Conservation (phyloP, 805 yeast genomes). For the Kodamaea restingae region DNA sequence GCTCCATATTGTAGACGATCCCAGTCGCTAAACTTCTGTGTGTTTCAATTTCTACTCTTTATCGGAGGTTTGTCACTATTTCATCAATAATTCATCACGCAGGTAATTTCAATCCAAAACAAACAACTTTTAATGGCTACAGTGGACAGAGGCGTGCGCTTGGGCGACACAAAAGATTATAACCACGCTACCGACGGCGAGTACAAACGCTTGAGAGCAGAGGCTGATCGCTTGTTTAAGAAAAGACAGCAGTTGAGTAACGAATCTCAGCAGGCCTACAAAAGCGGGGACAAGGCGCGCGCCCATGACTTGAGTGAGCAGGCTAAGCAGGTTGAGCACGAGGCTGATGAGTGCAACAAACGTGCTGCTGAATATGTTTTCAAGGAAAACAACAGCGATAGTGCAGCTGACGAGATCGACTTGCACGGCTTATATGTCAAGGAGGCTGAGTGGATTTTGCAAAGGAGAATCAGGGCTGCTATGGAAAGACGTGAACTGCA, state of each 20-base stretch:
- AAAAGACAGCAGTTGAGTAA: conserved; percentile 52
- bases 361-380: conserved; percentile 91
- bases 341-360: conserved; percentile 67
- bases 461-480: conserved; percentile 67
- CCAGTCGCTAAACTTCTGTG: too few relatives aligned
- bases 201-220: conserved; percentile 57
- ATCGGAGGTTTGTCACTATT: neutral
- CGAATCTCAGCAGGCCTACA: conserved; percentile 74
- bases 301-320: conserved; percentile 73
- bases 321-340: conserved; percentile 53
- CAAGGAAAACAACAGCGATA: conserved; percentile 80
- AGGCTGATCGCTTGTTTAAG: conserved; percentile 65
- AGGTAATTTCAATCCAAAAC: too few relatives aligned
- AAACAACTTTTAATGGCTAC: too few relatives aligned
- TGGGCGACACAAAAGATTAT: conserved; percentile 47
- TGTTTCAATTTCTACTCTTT: too few relatives aligned
- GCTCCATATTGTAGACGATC: too few relatives aligned
- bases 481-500: conserved; percentile 54
- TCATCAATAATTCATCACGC: neutral
- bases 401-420: conserved; percentile 83
- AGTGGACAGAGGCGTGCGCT: conserved; percentile 25
- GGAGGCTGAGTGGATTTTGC: conserved; percentile 79
- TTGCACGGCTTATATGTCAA: conserved; percentile 87
- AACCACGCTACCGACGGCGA: conserved; percentile 68
- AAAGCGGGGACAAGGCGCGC: conserved; percentile 63